phyloP scores from a whole-genome alignment of 257 asterid species.

The Penstemon eatonii region DNA sequence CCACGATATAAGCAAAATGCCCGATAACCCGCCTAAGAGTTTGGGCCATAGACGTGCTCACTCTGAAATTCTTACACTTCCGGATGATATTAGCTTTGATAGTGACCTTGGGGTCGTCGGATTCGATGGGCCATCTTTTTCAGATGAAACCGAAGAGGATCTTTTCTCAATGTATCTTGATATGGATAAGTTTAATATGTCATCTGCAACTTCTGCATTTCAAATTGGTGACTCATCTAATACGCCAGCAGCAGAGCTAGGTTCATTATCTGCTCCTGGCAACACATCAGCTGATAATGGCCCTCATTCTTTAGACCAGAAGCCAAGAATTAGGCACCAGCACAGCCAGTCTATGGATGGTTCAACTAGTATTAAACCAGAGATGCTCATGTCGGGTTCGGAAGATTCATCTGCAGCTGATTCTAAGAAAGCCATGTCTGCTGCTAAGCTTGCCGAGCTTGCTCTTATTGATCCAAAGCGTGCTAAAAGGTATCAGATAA shows the following conservation, averaged over 20 bases:
- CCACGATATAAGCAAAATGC: slow-evolving; percentile 86
- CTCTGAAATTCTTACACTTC: slow-evolving; percentile 91
- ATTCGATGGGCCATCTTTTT: slow-evolving; percentile 80
- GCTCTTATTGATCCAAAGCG: slow-evolving; percentile 96
- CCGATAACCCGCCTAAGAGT: slow-evolving; percentile 82
- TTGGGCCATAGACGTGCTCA: slow-evolving; percentile 91
- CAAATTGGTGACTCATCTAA: slow-evolving; percentile 72
- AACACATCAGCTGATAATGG: slow-evolving; percentile 39
- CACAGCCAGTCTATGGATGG: slow-evolving; percentile 99
- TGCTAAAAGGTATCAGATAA: slow-evolving; percentile 74
- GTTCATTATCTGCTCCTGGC: slow-evolving; percentile 43
- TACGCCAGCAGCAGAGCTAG: slow-evolving; percentile 43
- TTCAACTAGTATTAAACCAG: slow-evolving; percentile 76
- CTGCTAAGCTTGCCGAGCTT: slow-evolving; percentile 96
- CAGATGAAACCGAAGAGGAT: slow-evolving; percentile 89
- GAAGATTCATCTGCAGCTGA: slow-evolving; percentile 79
- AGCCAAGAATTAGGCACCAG: slow-evolving; percentile 82
- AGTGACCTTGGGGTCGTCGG: slow-evolving; percentile 92
- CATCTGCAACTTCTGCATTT: slow-evolving; percentile 66
- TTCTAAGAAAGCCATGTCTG: slow-evolving; percentile 85
- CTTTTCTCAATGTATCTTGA: slow-evolving; percentile 75
- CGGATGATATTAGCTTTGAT: slow-evolving; percentile 92
- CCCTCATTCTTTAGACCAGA: slow-evolving; percentile 41
- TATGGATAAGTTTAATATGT: slow-evolving; percentile 80
- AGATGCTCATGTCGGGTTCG: slow-evolving; percentile 74